phyloP scores from a whole-genome alignment of 2,329 filamentous ascomycete genomes.

The Mycosphaerella sp. region DNA sequence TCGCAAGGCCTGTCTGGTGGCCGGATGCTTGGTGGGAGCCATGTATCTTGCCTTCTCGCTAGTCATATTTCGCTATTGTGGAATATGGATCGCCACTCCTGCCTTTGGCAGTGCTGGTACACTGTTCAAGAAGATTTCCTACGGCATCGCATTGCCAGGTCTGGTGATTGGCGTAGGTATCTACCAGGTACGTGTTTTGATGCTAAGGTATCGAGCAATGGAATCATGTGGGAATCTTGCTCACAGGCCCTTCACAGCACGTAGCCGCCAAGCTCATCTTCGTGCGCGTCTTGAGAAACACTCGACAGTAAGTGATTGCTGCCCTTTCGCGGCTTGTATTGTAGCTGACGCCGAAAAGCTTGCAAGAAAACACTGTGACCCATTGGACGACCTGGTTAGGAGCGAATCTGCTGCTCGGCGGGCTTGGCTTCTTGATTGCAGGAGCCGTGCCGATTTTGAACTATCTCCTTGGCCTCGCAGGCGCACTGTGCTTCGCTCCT shows the following conservation, averaged over 20 bases:
- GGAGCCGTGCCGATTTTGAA: conserved; percentile 52
- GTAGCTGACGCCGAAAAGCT: conserved; percentile 6
- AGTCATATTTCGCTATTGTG: conserved; percentile 56
- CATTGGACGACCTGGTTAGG: conserved; percentile 50
- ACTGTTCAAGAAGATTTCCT: conserved; percentile 55
- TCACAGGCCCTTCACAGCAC: conserved; percentile 30
- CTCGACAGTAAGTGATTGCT: conserved; percentile 33
- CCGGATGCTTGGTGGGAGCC: conserved; percentile 50
- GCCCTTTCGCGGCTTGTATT: neutral
- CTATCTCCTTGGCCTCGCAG: conserved; percentile 45
- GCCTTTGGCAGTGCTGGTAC: conserved; percentile 55
- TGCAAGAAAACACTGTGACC: conserved; percentile 44
- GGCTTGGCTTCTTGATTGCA: conserved; percentile 46
- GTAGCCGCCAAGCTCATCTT: conserved; percentile 50
- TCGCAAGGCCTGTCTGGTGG: conserved; percentile 51
- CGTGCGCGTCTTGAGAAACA: conserved; percentile 48
- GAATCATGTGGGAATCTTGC: too few relatives aligned
- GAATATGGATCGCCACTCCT: conserved; percentile 55
- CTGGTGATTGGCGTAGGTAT: conserved; percentile 45
- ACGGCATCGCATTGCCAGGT: conserved; percentile 52
- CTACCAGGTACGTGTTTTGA: conserved; percentile 24
- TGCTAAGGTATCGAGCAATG: too few relatives aligned
- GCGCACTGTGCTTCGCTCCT: conserved; percentile 46
- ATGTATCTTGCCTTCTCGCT: conserved; percentile 53
- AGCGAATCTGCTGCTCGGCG: conserved; percentile 38